These are phyloP conservation scores for Coemansia sp. DNA, from an alignment of 192 early-diverging fungal genomes.

Conservation along the genomic window DNA sequence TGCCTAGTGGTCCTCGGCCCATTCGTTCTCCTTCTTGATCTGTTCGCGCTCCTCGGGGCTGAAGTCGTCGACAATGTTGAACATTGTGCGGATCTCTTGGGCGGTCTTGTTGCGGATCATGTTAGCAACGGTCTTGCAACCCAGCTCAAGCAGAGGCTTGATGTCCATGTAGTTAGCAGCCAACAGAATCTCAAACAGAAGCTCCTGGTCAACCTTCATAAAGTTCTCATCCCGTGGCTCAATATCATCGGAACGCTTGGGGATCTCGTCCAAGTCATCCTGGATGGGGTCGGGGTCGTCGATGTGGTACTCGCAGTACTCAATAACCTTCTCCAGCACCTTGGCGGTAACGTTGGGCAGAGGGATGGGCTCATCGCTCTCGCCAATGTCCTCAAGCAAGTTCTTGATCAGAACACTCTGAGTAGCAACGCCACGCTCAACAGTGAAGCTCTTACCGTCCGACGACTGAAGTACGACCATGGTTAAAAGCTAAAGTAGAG, in stretches of 20 bases:
- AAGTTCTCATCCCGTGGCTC: constrained; percentile 81
- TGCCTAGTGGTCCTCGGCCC: constrained; percentile 64
- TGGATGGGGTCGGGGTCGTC: constrained; percentile 66
- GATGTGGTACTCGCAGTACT: constrained; percentile 82
- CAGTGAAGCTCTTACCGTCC: constrained; percentile 65
- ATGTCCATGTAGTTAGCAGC: constrained; percentile 95
- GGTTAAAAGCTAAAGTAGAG: not conserved
- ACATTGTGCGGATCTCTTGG: constrained; percentile 92
- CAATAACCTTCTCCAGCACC: constrained; percentile 82
- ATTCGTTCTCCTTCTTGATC: constrained; percentile 82
- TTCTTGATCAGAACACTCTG: constrained; percentile 81
- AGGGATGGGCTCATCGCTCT: constrained; percentile 71
- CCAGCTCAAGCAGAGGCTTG: constrained; percentile 93
- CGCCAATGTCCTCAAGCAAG: constrained; percentile 79
- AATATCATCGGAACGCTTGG: constrained; percentile 73
- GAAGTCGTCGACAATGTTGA: constrained; percentile 98
- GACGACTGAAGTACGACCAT: constrained; percentile 62
- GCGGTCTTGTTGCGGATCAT: constrained; percentile 96
- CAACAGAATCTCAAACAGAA: constrained; percentile 81
- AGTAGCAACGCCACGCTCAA: constrained; percentile 69
- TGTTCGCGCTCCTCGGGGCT: constrained; percentile 96
- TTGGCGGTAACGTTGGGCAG: constrained; percentile 76
- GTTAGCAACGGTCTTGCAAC: constrained; percentile 98
- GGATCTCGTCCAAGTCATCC: constrained; percentile 59
- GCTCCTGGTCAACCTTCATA: constrained; percentile 80